These are phyloP conservation scores for Candida quercuum DNA, from an alignment of 805 yeast genomes.

Conservation along the genomic window DNA sequence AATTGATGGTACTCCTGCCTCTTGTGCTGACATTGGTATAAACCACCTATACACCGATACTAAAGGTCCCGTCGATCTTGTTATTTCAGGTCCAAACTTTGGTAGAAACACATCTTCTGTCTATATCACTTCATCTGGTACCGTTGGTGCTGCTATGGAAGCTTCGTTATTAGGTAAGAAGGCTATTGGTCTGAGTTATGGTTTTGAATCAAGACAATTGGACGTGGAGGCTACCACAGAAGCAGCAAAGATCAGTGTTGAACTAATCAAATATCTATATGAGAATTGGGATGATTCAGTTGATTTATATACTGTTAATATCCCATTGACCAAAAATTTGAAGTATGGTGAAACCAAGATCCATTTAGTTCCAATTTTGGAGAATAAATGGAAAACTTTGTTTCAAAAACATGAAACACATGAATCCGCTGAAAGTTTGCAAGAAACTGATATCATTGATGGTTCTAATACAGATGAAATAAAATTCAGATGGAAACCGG, in stretches of 20 bases:
- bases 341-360: constrained; percentile 54
- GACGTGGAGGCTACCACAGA: constrained; percentile 44
- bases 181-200: constrained; percentile 80
- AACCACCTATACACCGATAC: constrained; percentile 53
- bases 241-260: constrained; percentile 67
- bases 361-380: constrained; percentile 70
- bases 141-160: constrained; percentile 96
- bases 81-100: constrained; percentile 91
- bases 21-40: constrained; percentile 87
- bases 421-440: constrained; percentile 13
- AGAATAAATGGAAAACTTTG: constrained; percentile 74
- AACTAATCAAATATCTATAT: constrained; percentile 54
- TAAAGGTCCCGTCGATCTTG: constrained; percentile 69
- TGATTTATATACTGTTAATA: constrained; percentile 78
- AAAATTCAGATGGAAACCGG: constrained; percentile 78
- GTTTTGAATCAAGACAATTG: constrained; percentile 57
- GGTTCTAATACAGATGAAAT: constrained; percentile 37
- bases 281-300: constrained; percentile 50
- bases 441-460: constrained; percentile 42
- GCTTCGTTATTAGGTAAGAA: constrained; percentile 63
- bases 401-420: constrained; percentile 28
- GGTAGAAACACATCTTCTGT: constrained; percentile 90
- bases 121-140: constrained; percentile 87
- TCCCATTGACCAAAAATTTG: constrained; percentile 63
- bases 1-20: constrained; percentile 93